Conservation (phyloP, 306 rosid genomes). For the Crotalaria pallida region DNA sequence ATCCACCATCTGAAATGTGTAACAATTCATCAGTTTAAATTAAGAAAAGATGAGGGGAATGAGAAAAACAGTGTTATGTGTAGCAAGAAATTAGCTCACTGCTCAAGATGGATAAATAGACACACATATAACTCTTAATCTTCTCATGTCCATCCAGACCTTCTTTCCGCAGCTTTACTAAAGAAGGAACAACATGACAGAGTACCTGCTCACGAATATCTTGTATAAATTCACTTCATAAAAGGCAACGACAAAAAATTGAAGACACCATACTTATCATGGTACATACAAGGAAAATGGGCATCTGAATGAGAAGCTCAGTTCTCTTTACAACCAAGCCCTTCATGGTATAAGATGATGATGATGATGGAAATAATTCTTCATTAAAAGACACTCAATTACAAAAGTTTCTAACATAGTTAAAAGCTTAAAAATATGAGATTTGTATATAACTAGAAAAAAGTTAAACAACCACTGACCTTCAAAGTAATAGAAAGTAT, state of each 20-base stretch:
- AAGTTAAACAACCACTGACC: conserved; percentile 11
- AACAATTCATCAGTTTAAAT: conserved; percentile 21
- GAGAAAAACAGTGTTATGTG: conserved; percentile 17
- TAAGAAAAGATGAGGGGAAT: background rate
- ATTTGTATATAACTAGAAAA: background rate
- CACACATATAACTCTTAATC: conserved; percentile 99
- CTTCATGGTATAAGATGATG: background rate
- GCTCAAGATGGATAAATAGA: conserved; percentile 60
- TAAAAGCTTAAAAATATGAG: background rate
- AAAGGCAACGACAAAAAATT: background rate
- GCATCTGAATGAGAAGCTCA: background rate
- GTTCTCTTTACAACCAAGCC: conserved; percentile 5
- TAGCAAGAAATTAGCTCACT: conserved; percentile 45
- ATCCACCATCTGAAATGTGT: conserved; percentile 87
- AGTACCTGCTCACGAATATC: conserved; percentile 56
- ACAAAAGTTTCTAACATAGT: background rate
- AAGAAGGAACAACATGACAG: conserved; percentile 81
- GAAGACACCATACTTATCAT: background rate
- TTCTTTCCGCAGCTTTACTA: conserved; percentile 95
- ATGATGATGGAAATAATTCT: background rate
- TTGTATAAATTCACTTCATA: conserved; percentile 7
- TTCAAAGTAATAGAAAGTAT: conserved; percentile 11
- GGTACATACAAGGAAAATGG: background rate
- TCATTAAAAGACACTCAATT: background rate
- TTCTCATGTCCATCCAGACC: conserved; percentile 97